Percentiles rank a stretch among this genome's conserved stretches.
Conservation (phyloP, 495 filamentous ascomycete species). For the Achaetomiella virescens region DNA sequence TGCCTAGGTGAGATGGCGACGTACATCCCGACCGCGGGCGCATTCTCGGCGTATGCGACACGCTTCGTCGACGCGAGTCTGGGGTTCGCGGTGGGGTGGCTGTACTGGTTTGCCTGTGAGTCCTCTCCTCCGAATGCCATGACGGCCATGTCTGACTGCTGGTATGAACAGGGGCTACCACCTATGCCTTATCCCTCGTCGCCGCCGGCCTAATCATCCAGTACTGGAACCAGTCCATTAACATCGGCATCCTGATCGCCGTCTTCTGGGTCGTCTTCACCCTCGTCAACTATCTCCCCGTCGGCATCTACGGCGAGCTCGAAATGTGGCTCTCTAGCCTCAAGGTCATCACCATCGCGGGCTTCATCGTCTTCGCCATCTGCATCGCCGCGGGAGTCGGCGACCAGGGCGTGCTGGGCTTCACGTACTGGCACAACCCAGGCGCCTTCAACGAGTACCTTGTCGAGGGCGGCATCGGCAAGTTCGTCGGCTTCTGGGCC, state of each 20-base stretch:
- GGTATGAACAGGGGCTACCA: conserved; percentile 41
- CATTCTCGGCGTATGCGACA: conserved; percentile 68
- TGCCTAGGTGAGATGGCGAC: conserved; percentile 65
- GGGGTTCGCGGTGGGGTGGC: conserved; percentile 75
- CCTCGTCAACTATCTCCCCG: conserved; percentile 59
- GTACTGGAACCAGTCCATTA: conserved; percentile 57
- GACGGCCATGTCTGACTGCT: not conserved
- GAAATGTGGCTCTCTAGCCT: conserved; percentile 69
- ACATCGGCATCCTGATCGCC: conserved; percentile 64
- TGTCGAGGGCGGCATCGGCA: conserved; percentile 36
- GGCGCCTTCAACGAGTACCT: conserved; percentile 60
- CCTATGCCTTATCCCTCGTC: conserved; percentile 68
- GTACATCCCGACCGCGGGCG: conserved; percentile 66
- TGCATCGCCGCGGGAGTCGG: conserved; percentile 63
- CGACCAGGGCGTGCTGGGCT: conserved; percentile 60
- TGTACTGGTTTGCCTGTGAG: conserved; percentile 44
- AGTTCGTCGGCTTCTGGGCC: conserved; percentile 42
- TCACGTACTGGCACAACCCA: conserved; percentile 63
- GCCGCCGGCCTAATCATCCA: conserved; percentile 69
- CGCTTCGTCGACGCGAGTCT: conserved; percentile 67
- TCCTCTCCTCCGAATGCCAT: not conserved
- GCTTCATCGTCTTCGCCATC: conserved; percentile 60
- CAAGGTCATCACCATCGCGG: conserved; percentile 70
- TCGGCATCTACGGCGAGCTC: conserved; percentile 64
- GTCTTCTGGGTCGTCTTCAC: conserved; percentile 68